A percentile compares a stretch with the other conserved stretches of the same genome.
phyloP scores from a whole-genome alignment of 441 rosid genomes.

The Populus hybrid region DNA sequence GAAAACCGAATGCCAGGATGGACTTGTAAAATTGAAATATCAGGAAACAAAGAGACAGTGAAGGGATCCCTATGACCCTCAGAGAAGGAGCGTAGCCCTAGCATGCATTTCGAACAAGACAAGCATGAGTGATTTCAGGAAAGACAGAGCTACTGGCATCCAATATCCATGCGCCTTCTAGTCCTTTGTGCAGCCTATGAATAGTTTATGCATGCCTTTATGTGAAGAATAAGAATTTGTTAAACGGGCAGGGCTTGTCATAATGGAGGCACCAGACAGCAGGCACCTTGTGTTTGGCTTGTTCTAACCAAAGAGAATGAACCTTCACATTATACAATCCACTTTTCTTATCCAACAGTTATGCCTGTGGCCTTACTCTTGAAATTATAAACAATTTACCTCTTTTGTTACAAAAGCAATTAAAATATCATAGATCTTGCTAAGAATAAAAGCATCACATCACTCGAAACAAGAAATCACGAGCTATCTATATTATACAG shows the following conservation, averaged over 20 bases:
- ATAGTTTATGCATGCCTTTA: conserved; percentile 1
- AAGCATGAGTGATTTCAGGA: neutral
- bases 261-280: neutral
- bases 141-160: neutral
- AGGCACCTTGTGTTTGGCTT: conserved; percentile 17
- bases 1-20: neutral
- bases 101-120: neutral
- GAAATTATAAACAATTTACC: neutral
- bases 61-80: neutral
- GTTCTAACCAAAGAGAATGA: neutral
- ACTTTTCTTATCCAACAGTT: neutral
- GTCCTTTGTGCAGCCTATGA: neutral
- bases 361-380: neutral
- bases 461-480: neutral
- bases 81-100: neutral
- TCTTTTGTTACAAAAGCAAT: neutral
- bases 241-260: conserved; percentile 23
- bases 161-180: neutral
- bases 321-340: neutral
- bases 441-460: neutral
- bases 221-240: conserved; percentile 5
- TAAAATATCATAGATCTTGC: no score
- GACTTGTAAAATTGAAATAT: neutral
- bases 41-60: neutral
- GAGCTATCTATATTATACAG: neutral